Conservation (phyloP, 2,329 filamentous ascomycete species). For the Cladosporium sp. region DNA sequence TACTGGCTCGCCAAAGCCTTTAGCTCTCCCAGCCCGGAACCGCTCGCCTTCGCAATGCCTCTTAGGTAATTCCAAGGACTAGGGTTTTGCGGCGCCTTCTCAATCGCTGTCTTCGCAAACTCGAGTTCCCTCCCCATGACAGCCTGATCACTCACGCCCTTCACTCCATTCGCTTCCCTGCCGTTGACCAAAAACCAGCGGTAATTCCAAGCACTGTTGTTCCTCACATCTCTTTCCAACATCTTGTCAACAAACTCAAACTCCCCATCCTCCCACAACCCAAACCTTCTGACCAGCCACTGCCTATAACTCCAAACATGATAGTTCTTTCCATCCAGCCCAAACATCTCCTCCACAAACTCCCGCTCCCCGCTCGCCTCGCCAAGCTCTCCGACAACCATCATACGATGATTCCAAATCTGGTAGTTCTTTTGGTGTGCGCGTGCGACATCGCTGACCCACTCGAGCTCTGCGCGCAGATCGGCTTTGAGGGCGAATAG, state of each 20-base stretch:
- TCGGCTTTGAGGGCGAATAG: constrained; percentile 63
- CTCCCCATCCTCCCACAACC: constrained; percentile 54
- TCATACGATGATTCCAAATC: constrained; percentile 73
- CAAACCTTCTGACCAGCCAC: constrained; percentile 64
- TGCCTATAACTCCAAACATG: constrained; percentile 97
- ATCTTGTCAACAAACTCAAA: constrained; percentile 66
- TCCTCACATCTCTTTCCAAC: constrained; percentile 76
- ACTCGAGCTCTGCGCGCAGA: constrained; percentile 69
- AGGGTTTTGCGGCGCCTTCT: constrained; percentile 84
- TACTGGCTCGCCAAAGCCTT: constrained; percentile 54
- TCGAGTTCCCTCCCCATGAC: constrained; percentile 70
- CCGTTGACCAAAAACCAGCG: constrained; percentile 89
- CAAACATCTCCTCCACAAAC: constrained; percentile 78
- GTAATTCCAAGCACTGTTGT: constrained; percentile 98
- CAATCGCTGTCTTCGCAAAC: constrained; percentile 65
- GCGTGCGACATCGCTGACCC: constrained; percentile 81
- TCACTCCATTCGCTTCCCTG: constrained; percentile 39
- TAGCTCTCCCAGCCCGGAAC: constrained; percentile 45
- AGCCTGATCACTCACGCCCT: constrained; percentile 41
- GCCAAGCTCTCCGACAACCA: constrained; percentile 52
- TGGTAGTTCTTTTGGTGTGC: constrained; percentile 96
- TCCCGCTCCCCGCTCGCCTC: constrained; percentile 51
- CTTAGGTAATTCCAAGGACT: constrained; percentile 90
- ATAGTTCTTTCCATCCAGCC: constrained; percentile 90
- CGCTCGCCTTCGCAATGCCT: constrained; percentile 68